Conservation (phyloP, 225 moss, liverwort and hornwort species). For the Pseudoscleropodium purum region DNA sequence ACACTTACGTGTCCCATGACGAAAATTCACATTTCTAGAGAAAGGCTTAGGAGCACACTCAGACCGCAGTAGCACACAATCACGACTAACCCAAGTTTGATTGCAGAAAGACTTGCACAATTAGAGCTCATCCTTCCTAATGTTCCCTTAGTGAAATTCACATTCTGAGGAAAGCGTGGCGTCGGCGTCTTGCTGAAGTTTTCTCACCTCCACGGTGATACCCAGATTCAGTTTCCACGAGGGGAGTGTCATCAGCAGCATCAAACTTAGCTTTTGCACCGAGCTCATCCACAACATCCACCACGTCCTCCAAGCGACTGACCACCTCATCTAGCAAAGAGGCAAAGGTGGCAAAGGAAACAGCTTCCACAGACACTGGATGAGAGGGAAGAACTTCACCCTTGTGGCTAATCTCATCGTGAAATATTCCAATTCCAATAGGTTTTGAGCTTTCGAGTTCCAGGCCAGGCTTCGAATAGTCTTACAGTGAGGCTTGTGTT, state of each 20-base stretch:
- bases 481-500: not conserved
- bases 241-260: not conserved
- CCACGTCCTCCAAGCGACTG: no score
- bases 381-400: not conserved
- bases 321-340: no score
- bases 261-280: not conserved
- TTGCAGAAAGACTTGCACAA: no score
- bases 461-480: not conserved
- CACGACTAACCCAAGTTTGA: no score
- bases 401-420: not conserved
- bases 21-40: no score
- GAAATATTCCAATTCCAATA: not conserved
- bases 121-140: not conserved
- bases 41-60: no score
- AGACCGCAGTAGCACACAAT: no score
- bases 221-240: not conserved
- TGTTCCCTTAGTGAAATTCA: not conserved
- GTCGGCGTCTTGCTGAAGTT: not conserved
- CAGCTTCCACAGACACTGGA: not conserved
- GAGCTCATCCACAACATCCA: not conserved
- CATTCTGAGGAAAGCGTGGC: not conserved
- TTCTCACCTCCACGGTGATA: not conserved
- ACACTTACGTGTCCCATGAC: not conserved
- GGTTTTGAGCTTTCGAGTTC: not conserved
- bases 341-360: no score